phyloP scores from a whole-genome alignment of 208 protist species.

The Leishmania arabica region DNA sequence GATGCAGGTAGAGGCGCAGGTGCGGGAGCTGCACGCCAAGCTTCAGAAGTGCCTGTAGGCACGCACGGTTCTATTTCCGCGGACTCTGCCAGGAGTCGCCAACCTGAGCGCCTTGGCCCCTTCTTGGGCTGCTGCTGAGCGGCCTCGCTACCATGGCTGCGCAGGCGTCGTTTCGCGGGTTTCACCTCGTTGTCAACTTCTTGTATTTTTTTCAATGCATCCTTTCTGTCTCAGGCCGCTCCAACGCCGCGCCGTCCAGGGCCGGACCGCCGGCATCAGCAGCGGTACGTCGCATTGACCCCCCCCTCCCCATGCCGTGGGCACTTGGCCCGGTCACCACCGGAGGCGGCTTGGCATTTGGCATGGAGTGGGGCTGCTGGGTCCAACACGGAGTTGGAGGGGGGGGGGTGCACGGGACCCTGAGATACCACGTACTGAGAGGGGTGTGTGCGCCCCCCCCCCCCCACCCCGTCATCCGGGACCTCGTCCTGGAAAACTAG shows the following conservation, averaged over 20 bases:
- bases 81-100: neutral
- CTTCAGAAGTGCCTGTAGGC: conserved; percentile 21
- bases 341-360: neutral
- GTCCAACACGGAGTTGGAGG: no score
- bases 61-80: neutral
- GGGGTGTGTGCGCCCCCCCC: neutral
- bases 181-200: neutral
- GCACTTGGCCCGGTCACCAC: neutral
- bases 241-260: neutral
- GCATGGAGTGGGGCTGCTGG: no score
- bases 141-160: neutral
- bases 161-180: neutral
- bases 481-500: no score
- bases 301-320: neutral
- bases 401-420: neutral
- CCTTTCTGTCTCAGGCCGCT: neutral
- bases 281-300: neutral
- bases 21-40: conserved; percentile 24
- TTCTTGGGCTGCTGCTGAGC: neutral
- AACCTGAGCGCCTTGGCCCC: neutral
- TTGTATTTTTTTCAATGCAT: neutral
- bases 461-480: no score
- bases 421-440: neutral
- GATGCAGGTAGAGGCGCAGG: conserved; percentile 8
- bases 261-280: neutral